Percentiles rank a stretch among this genome's conserved stretches.
These are phyloP conservation scores for Spongispora temasekensis DNA, from an alignment of 1,284 basidiomycete genomes.

Conservation along the genomic window DNA sequence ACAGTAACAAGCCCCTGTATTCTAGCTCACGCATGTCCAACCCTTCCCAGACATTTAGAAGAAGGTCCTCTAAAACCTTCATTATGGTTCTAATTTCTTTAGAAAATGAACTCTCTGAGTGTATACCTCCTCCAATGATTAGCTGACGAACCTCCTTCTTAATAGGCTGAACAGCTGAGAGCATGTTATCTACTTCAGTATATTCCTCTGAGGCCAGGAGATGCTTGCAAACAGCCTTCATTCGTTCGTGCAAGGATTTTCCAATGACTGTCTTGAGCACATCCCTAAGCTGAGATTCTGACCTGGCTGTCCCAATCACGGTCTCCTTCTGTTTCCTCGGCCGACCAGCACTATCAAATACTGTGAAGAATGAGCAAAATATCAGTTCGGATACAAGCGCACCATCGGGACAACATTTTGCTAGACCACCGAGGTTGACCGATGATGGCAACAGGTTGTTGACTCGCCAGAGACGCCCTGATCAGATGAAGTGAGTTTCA, in stretches of 20 bases:
- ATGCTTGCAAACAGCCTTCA: background rate
- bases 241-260: background rate
- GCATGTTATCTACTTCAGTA: background rate
- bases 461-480: background rate
- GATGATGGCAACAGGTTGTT: background rate
- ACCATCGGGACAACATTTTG: background rate
- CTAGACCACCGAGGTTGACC: background rate
- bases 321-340: background rate
- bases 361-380: background rate
- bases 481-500: background rate
- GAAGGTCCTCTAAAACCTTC: background rate
- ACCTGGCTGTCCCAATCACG: background rate
- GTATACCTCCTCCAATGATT: background rate
- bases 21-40: background rate
- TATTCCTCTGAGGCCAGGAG: background rate
- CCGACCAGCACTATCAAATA: background rate
- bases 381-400: background rate
- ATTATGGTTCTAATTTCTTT: background rate
- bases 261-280: background rate
- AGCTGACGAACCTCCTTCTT: background rate
- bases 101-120: background rate
- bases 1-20: background rate
- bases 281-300: background rate
- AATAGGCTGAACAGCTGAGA: background rate
- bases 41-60: background rate